Evolutionary conservation across 306 rosid species (phyloP).

Genomic region (Castanea mollissima): DNA sequence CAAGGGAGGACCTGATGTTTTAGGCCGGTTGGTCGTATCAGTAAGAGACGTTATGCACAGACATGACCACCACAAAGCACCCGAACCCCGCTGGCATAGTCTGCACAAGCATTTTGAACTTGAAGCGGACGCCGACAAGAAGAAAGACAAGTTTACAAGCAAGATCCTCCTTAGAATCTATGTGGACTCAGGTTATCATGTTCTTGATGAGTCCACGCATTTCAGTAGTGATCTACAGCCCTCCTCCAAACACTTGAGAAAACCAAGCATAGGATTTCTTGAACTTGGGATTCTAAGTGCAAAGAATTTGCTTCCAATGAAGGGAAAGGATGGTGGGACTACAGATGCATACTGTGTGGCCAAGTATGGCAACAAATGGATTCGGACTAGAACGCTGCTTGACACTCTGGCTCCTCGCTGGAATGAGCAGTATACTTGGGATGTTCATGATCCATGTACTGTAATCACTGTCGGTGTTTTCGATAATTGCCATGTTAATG

Average conservation of each 20-base stretch:
- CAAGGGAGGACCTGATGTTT: conserved; percentile 53
- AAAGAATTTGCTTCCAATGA: conserved; percentile 71
- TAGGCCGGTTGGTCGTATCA: conserved; percentile 60
- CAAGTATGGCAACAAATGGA: conserved; percentile 96
- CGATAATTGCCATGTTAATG: conserved; percentile 70
- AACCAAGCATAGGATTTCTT: conserved; percentile 66
- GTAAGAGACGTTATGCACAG: conserved; percentile 52
- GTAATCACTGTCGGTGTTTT: conserved; percentile 84
- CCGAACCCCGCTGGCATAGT: conserved; percentile 79
- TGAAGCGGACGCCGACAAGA: conserved; percentile 50
- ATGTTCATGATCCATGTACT: conserved; percentile 83
- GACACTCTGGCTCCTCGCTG: conserved; percentile 73
- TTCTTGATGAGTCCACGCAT: conserved; percentile 91
- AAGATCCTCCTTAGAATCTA: conserved; percentile 75
- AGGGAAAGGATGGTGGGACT: conserved; percentile 63
- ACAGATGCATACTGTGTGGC: conserved; percentile 94
- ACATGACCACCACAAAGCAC: conserved; percentile 43
- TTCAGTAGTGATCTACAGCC: conserved; percentile 96
- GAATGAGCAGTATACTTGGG: conserved; percentile 99
- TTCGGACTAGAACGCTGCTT: conserved; percentile 80
- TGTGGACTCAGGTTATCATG: conserved; percentile 80
- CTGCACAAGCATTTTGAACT: conserved; percentile 52
- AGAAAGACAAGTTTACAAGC: conserved; percentile 86
- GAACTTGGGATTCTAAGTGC: conserved; percentile 93
- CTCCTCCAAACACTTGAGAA: conserved; percentile 66